Percentiles rank a stretch among this genome's conserved stretches.
Conservation (phyloP, 2,329 filamentous ascomycete species). For the Hypoxylon sp. region DNA sequence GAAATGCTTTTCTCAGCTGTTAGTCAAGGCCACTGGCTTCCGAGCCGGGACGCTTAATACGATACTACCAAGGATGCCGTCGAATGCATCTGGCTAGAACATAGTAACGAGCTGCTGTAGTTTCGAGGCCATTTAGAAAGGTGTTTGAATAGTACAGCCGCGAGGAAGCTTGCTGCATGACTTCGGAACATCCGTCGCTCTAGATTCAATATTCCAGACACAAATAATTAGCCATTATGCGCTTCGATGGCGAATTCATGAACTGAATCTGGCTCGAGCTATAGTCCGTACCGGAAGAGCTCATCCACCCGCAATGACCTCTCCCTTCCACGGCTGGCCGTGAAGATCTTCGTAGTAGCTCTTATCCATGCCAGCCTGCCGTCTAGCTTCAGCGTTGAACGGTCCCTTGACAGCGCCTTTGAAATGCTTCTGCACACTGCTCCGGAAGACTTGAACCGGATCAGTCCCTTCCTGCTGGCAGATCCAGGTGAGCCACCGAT, state of each 20-base stretch:
- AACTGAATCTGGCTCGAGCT: neutral
- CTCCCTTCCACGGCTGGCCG: constrained; percentile 47
- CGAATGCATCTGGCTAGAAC: neutral
- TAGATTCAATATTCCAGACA: neutral
- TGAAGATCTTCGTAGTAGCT: constrained; percentile 56
- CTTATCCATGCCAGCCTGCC: constrained; percentile 59
- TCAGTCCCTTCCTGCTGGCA: constrained; percentile 59
- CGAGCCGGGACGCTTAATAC: neutral
- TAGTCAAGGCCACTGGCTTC: neutral
- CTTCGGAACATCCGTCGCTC: constrained; percentile 4
- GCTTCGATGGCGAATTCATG: neutral
- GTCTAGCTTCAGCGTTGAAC: constrained; percentile 59
- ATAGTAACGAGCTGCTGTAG: neutral
- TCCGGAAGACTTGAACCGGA: constrained; percentile 59
- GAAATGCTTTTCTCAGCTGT: neutral
- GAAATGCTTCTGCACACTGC: constrained; percentile 58
- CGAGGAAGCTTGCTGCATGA: neutral
- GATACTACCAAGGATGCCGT: neutral
- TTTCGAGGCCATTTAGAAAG: neutral
- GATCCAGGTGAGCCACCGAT: constrained; percentile 62
- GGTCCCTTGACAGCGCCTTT: constrained; percentile 58
- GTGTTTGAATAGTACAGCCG: neutral
- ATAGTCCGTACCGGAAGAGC: neutral
- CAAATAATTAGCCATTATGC: neutral
- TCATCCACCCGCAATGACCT: constrained; percentile 51